Evolutionary conservation across 2,329 filamentous ascomycete genomes (phyloP).

Genomic region (Aspergillus sp.): DNA sequence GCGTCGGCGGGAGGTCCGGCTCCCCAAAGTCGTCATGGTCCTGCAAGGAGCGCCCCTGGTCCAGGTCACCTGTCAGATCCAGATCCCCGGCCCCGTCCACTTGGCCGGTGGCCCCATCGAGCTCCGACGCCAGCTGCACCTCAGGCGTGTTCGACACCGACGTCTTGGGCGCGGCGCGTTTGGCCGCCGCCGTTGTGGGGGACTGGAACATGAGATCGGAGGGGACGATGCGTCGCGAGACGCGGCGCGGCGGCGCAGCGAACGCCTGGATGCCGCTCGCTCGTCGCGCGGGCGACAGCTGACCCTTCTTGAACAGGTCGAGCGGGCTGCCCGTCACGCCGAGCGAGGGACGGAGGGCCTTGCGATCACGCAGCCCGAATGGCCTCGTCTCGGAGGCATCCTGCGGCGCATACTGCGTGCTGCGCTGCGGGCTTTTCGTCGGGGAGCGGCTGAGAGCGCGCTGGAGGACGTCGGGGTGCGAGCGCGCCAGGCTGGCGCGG

Average conservation of each 20-base stretch:
- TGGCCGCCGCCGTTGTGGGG: conserved; percentile 17
- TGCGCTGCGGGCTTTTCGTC: conserved; percentile 29
- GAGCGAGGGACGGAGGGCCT: conserved; percentile 37
- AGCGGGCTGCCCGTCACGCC: conserved; percentile 27
- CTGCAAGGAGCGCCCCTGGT: conserved; percentile 18
- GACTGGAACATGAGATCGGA: conserved; percentile 30
- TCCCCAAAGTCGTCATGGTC: conserved; percentile 47
- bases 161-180: conserved; percentile 11
- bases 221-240: conserved; percentile 33
- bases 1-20: conserved; percentile 61
- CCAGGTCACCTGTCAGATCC: conserved; percentile 17
- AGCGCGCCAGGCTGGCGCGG: conserved; percentile 60
- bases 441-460: conserved; percentile 43
- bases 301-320: conserved; percentile 11
- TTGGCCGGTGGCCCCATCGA: conserved; percentile 28
- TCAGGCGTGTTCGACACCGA: conserved; percentile 26
- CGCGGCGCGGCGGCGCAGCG: conserved; percentile 34
- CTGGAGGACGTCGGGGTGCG: conserved; percentile 59
- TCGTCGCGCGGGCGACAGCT: conserved; percentile 22
- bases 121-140: conserved; percentile 31
- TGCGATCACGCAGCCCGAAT: conserved; percentile 36
- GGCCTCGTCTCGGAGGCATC: conserved; percentile 17
- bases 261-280: conserved; percentile 34
- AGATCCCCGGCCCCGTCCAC: conserved; percentile 17
- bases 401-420: conserved; percentile 11